Base-by-base conservation (phyloP, 176 grass and related monocot species). In the Aegilops umbellulata region DNA sequence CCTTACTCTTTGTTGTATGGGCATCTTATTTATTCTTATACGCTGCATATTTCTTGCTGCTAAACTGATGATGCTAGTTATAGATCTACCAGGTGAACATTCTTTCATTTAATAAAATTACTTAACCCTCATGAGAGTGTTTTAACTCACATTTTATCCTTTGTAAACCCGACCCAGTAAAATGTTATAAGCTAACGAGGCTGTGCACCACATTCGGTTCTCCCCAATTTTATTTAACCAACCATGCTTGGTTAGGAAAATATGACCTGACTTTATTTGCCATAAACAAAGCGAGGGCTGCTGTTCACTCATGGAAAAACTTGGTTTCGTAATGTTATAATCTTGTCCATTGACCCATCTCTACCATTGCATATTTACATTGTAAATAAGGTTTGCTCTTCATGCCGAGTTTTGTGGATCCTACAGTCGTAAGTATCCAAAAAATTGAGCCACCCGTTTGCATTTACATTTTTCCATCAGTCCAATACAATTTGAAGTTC, bases 21-120 rank as follows among this genome's bases (percentile, higher is more conserved):
- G 4, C 10, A 62, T 88, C 61, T 81, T 81, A 41, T 70, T 87
- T 76, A 55, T 53, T 62, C 30, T 27, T 72, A 51, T 72, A 25
- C 38, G 47, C 44, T 23, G 34, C 65, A 71, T 53, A 57, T 70
- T 68, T 77, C 7, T 77, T 70, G 60, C 27, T 5, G 9, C 30
- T 19, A 35, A 27, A 67, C 27, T 8, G 9, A 12, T 58, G 44
- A 47, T 47, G 13, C 42, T 46, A 46, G 12, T 46, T 46, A 46
- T 46, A 46, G 42, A 81, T 81, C 67, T 53, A 68, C 27, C 32
- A 31, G 39, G 8, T 66, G 61, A 66, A 80, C 39, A 66, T 66
- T 80, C 26, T 47, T 31, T 31, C 47, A 49, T 74, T 7, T 44
- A 69, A 16, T 24, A 16, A 51, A 69, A 55, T 27, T 69, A 53